Evolutionary conservation across 169 alveolate genomes (phyloP).

Genomic region (Neospora caninum): DNA sequence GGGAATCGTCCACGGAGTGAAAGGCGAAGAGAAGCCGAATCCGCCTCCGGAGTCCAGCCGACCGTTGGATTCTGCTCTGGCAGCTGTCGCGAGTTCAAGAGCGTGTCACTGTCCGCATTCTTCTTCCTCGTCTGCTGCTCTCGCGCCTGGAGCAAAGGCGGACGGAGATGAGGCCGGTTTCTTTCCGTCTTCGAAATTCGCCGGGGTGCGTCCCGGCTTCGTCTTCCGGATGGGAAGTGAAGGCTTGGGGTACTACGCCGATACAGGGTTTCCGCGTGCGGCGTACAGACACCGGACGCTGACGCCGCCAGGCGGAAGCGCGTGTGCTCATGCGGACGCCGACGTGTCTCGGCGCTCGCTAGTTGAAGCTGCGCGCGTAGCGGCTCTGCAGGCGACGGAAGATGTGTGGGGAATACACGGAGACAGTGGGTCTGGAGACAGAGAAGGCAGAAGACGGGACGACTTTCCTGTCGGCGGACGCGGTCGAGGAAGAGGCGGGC

Average conservation of each 20-base stretch:
- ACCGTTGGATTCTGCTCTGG: not conserved
- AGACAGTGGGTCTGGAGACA: not conserved
- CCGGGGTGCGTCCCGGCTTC: not conserved
- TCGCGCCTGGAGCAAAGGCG: not conserved
- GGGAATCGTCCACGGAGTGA: not conserved
- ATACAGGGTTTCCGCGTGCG: not conserved
- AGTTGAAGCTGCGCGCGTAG: too few species aligned
- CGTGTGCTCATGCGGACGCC: too few species aligned
- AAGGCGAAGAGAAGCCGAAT: not conserved
- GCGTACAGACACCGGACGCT: not conserved
- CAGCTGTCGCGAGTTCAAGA: not conserved
- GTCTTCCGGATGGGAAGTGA: not conserved
- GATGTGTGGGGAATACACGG: not conserved
- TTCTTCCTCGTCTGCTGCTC: not conserved
- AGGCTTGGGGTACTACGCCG: slow-evolving; percentile 14
- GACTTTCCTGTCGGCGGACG: too few species aligned
- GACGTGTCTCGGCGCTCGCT: not conserved
- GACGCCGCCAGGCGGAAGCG: not conserved
- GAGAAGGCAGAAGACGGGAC: not conserved
- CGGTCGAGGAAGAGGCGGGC: too few species aligned
- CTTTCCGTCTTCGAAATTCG: not conserved
- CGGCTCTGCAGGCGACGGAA: too few species aligned
- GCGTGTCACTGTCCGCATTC: not conserved
- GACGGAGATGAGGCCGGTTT: not conserved
- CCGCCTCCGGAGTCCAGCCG: not conserved